Evolutionary conservation across 2,329 filamentous ascomycete genomes (phyloP), one percentile per base, ranked within the genome.

Genomic region (Monosporascus ibericus): DNA sequence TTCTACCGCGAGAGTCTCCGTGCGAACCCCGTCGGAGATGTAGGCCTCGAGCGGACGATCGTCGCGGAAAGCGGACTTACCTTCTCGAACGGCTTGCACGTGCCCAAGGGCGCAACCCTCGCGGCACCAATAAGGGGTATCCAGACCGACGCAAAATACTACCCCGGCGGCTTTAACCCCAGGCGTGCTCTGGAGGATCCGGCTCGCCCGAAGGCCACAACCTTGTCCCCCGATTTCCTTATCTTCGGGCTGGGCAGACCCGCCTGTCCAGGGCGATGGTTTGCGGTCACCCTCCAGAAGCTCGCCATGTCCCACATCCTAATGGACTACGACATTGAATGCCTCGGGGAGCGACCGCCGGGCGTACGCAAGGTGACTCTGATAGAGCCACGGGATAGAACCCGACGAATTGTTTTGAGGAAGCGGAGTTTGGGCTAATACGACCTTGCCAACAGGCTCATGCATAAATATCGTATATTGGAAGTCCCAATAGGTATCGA

Each of bases 1-100:
- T 44, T 56, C n/a, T 54, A 60, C 46, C 51, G 59, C 42, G 58
- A 61, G 42, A 56, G 52, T 25, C 44, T 60, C 14, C 59, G 58
- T 39, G 36, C 50, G 18, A 51, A 58, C 40, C 52, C 55, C 14
- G 53, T 59, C 15, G 54, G 53, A 42, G 58, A 58, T 34, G 50
- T 53, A 39, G 57, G 58, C 37, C 52, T 62, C 27, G 50, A 56
- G 44, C 55, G 57, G 15, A 52, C 50, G 27, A 53, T 62, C 34
- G 52, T 53, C 25, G 48, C 47, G 11, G 53, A 55, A 3, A 52
- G 49, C 15, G 59, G 59, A 25, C 49, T 60, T 52, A 56, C 52
- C 9, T 58, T 57, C 36, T 53, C 53, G 5, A 53, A 58, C 39
- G 58, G 57, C 14, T 14, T 54, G 5, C 52, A 57, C 40, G 38